Conservation (phyloP, 2,329 filamentous ascomycete genomes). For the Orbilia blumenaviensis region DNA sequence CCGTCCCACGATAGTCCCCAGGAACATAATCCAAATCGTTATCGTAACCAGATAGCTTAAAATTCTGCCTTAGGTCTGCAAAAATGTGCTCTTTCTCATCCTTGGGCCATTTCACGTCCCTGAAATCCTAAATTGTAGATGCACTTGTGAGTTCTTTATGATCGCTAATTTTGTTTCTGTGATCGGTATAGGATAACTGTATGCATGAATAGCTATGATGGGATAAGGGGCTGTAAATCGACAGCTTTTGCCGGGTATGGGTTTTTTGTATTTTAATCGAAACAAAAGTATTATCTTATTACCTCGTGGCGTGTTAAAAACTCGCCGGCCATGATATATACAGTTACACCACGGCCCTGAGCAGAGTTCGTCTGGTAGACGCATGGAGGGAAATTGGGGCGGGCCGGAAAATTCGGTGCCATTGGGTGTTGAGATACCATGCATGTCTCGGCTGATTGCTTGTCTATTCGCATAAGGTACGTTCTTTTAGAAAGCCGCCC, state of each 20-base stretch:
- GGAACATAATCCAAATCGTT: no score
- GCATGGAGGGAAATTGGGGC: neutral
- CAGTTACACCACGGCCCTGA: neutral
- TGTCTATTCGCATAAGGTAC: neutral
- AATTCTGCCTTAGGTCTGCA: neutral
- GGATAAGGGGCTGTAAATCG: no score
- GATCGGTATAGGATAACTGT: no score
- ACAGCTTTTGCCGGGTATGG: no score
- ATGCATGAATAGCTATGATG: no score
- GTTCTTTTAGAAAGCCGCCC: neutral
- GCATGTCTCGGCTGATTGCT: neutral
- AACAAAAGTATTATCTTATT: no score
- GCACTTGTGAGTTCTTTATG: neutral
- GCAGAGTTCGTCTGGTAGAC: neutral
- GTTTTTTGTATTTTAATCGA: no score
- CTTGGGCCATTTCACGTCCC: neutral
- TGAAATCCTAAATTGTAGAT: neutral
- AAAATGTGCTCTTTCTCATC: neutral
- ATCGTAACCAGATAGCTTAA: no score
- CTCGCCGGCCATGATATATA: neutral
- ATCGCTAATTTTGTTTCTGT: no score
- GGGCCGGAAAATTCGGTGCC: neutral
- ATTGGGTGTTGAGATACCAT: neutral
- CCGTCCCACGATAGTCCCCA: neutral
- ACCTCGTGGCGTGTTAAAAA: neutral